Evolutionary conservation across 495 filamentous ascomycete genomes (phyloP), one percentile per base, ranked within the genome.

Genomic region (Hypoxylon fuscum): DNA sequence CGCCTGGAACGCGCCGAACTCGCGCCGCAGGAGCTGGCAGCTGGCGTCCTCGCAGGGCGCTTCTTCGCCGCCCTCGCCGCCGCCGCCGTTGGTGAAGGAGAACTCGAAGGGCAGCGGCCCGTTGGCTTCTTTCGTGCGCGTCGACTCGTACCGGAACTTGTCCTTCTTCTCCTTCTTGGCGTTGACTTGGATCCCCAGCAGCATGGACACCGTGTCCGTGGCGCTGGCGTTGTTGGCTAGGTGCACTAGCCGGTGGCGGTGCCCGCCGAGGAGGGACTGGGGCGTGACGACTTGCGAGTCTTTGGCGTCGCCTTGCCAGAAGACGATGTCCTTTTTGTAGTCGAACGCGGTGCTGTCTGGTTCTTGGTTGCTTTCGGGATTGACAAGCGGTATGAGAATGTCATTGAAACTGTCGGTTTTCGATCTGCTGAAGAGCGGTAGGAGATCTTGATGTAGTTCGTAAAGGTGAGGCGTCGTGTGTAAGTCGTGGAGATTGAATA

Each of bases 361-460:
- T 10, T 64, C 53, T 12, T 65, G 88, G 70, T 91, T 89, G 83
- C 87, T 87, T 0, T 85, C 86, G 34, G 85, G 85, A 0, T 86
- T 88, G 44, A 89, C 88, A 1, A 96, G 56, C 83, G 93, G 93
- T 53, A 96, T 92, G 8, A 96, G 73, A n/a, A 97, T 85, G 61
- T 88, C 86, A 59, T 76, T 77, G 72, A 82, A 87, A 45, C 85
- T 86, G 25, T 80, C 76, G 3, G 87, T 80, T 42, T 90, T 89
- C 46, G 85, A 87, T 59, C 90, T 82, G 54, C 88, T 90, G 76
- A 94, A 94, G 21, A 94, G 73, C 0, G 91, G 91, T 1, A 88
- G 60, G 9, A 93, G 76, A 4, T 87, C 81, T 42, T 87, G 83
- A 0, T 87, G 75, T 0, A 85, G 80, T 38, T 84, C 83, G 53